Evolutionary conservation across 1,284 basidiomycete genomes (phyloP).

Genomic region (Microbotryum scabiosae): DNA sequence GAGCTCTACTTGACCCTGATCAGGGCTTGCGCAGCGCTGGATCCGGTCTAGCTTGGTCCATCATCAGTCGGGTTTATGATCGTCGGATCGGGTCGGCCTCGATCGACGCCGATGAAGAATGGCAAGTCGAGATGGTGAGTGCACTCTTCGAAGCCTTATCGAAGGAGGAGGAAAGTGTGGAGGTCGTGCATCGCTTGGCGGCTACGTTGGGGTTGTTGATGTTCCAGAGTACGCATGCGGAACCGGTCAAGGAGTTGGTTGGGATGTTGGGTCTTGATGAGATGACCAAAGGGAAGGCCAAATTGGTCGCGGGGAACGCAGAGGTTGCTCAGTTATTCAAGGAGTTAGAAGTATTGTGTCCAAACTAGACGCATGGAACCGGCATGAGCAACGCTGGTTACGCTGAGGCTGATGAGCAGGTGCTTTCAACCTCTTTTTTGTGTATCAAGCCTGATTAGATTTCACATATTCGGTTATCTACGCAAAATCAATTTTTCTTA

Average conservation of each 20-base stretch:
- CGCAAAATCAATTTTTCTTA: too few relatives aligned
- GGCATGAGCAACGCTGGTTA: too few relatives aligned
- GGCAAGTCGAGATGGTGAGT: conserved; percentile 28
- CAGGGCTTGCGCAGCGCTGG: conserved; percentile 24
- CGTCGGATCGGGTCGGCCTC: conserved; percentile 8
- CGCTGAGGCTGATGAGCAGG: too few relatives aligned
- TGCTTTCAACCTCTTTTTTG: too few relatives aligned
- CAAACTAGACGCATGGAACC: too few relatives aligned
- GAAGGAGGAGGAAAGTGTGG: conserved; percentile 23
- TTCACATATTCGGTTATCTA: too few relatives aligned
- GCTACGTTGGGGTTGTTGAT: conserved; percentile 33
- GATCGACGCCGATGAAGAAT: conserved; percentile 26
- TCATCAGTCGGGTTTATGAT: conserved; percentile 25
- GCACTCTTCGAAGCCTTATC: conserved; percentile 30
- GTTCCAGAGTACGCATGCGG: conserved; percentile 22
- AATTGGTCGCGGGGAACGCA: too few relatives aligned
- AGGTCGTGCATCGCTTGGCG: conserved; percentile 34
- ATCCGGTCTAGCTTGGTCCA: conserved; percentile 31
- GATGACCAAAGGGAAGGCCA: not conserved
- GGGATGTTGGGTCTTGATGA: conserved; percentile 20
- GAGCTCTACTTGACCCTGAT: conserved; percentile 31
- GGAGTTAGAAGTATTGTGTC: too few relatives aligned
- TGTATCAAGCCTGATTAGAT: too few relatives aligned
- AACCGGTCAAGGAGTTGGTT: conserved; percentile 9
- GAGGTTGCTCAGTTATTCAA: too few relatives aligned